These are phyloP conservation scores for Dactylellina haptotyla DNA, from an alignment of 2,329 filamentous ascomycete genomes.

Conservation along the genomic window DNA sequence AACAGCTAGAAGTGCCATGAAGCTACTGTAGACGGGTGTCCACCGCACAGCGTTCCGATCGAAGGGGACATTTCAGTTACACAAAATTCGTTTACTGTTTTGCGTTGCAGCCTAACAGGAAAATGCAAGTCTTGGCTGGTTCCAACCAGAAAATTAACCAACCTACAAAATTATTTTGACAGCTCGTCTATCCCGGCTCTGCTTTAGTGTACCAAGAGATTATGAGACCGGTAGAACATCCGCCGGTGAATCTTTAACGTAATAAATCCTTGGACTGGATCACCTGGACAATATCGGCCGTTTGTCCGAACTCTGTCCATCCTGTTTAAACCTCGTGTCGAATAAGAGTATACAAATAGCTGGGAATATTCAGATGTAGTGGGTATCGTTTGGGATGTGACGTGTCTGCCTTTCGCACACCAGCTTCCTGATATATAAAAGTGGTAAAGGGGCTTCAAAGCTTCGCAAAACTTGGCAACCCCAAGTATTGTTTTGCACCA, in stretches of 20 bases:
- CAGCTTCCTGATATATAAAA: constrained; percentile 36
- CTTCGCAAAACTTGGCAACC: constrained; percentile 23
- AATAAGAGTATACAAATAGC: background rate
- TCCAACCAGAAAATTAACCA: background rate
- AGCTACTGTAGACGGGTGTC: too few relatives aligned
- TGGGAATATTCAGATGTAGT: background rate
- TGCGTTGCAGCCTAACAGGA: too few relatives aligned
- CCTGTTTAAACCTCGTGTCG: constrained; percentile 21
- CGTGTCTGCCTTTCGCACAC: constrained; percentile 31
- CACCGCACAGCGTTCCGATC: too few relatives aligned
- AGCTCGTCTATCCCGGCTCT: background rate
- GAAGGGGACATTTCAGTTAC: too few relatives aligned
- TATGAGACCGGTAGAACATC: background rate
- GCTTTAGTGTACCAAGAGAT: background rate
- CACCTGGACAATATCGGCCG: constrained; percentile 31
- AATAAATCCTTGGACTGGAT: constrained; percentile 3
- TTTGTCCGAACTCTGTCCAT: background rate
- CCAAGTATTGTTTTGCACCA: background rate
- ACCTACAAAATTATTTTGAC: background rate
- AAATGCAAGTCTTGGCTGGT: background rate
- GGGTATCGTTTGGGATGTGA: background rate
- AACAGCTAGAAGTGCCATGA: too few relatives aligned
- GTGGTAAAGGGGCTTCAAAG: constrained; percentile 20
- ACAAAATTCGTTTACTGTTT: too few relatives aligned
- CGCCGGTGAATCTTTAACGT: constrained; percentile 3